A percentile compares a stretch with the other conserved stretches of the same genome.
These are phyloP conservation scores for Aaosphaeria pasadenensis DNA, from an alignment of 2,329 filamentous ascomycete genomes.

Conservation along the genomic window DNA sequence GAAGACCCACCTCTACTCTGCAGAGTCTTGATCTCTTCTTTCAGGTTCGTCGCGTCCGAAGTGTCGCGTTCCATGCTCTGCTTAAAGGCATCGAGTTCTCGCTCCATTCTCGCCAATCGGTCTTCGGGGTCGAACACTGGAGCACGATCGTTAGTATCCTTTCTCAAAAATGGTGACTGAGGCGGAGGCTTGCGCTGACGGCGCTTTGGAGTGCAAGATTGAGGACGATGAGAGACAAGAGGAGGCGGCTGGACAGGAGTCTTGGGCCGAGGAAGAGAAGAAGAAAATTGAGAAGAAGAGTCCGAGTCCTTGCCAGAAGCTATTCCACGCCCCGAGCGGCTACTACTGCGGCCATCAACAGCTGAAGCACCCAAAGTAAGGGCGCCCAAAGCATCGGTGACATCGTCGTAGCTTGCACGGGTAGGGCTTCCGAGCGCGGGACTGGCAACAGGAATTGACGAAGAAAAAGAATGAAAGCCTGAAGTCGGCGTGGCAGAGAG, in stretches of 20 bases:
- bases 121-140: constrained; percentile 79
- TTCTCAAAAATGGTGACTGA: constrained; percentile 61
- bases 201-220: constrained; percentile 4
- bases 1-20: constrained; percentile 67
- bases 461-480: constrained; percentile 24
- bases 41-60: constrained; percentile 65
- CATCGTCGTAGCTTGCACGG: constrained; percentile 24
- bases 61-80: constrained; percentile 69
- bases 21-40: constrained; percentile 70
- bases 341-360: constrained; percentile 10
- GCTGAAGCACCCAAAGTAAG: constrained; percentile 23
- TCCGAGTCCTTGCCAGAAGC: constrained; percentile 24
- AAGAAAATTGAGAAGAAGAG: constrained; percentile 13
- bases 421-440: constrained; percentile 25
- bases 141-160: constrained; percentile 67
- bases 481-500: constrained; percentile 9
- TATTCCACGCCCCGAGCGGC: constrained; percentile 23
- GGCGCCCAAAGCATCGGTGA: constrained; percentile 20
- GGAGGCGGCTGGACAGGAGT: constrained; percentile 15
- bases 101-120: constrained; percentile 72
- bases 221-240: constrained; percentile 8
- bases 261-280: constrained; percentile 22
- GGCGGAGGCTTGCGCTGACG: constrained; percentile 2
- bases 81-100: constrained; percentile 68
- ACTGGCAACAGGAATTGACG: constrained; percentile 16